Evolutionary conservation across 169 alveolate species (phyloP).

Genomic region (Cystoisospora suis): DNA sequence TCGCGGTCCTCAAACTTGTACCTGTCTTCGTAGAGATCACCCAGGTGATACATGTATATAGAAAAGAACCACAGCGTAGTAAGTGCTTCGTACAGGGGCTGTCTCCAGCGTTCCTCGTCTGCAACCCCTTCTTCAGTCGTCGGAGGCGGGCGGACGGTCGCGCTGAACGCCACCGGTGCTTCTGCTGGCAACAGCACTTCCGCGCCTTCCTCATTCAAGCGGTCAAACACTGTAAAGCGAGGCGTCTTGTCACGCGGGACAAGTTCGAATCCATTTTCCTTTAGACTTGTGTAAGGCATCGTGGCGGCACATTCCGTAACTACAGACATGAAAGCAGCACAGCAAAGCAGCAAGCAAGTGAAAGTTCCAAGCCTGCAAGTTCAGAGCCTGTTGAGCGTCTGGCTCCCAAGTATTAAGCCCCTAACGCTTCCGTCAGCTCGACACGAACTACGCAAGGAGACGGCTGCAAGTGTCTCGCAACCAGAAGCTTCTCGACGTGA

Average conservation of each 20-base stretch:
- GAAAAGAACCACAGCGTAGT: not conserved
- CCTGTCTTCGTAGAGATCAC: not conserved
- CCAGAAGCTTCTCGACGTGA: no score
- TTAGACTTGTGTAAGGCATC: not conserved
- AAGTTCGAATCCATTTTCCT: not conserved
- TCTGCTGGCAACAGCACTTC: not conserved
- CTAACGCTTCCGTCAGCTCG: no score
- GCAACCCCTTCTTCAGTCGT: no score
- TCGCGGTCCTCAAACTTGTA: not conserved
- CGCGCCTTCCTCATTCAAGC: not conserved
- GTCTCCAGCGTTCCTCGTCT: constrained; percentile 13
- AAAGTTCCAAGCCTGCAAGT: no score
- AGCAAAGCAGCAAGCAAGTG: not conserved
- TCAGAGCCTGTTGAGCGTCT: no score
- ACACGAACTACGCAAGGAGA: no score
- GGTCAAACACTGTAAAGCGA: not conserved
- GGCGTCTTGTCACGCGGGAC: not conserved
- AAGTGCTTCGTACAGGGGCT: not conserved
- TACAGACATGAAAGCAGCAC: not conserved
- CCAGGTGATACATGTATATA: not conserved
- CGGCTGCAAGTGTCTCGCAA: no score
- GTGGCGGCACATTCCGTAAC: constrained; percentile 26
- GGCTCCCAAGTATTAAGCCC: no score
- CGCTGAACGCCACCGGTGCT: not conserved
- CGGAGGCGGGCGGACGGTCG: not conserved